Evolutionary conservation across 768 basidiomycete species (phyloP).

Genomic region (Chiua virens): DNA sequence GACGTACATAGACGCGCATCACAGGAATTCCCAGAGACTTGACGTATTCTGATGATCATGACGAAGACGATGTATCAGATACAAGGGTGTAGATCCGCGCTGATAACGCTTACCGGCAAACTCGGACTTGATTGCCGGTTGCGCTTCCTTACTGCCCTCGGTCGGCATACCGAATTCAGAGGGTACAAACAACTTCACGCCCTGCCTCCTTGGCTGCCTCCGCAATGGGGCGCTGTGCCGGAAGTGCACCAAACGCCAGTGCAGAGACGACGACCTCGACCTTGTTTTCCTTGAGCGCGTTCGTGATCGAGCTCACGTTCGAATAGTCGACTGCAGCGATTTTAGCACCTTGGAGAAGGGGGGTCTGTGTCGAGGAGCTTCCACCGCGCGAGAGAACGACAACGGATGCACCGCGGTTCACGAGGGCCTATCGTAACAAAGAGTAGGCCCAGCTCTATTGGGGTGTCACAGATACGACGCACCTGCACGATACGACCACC

Average conservation of each 20-base stretch:
- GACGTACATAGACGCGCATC: conserved; percentile 33
- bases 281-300: conserved; percentile 29
- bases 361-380: conserved; percentile 16
- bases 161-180: conserved; percentile 39
- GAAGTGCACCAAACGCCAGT: conserved; percentile 27
- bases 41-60: conserved; percentile 23
- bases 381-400: conserved; percentile 24
- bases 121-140: conserved; percentile 25
- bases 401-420: conserved; percentile 23
- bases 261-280: conserved; percentile 37
- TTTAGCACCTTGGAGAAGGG: conserved; percentile 28
- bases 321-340: conserved; percentile 29
- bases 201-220: conserved; percentile 37
- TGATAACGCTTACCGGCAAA: conserved; percentile 24
- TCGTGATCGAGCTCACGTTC: conserved; percentile 23
- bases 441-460: not conserved
- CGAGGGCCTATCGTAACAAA: conserved; percentile 16
- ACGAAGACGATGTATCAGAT: not conserved
- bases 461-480: not conserved
- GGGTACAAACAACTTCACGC: conserved; percentile 39
- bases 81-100: too few species aligned
- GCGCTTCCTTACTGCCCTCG: conserved; percentile 30
- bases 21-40: conserved; percentile 31
- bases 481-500: conserved; percentile 34
- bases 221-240: conserved; percentile 28